These are phyloP conservation scores for Cyclocybe aegerita DNA, from an alignment of 768 basidiomycete species.

Conservation along the genomic window DNA sequence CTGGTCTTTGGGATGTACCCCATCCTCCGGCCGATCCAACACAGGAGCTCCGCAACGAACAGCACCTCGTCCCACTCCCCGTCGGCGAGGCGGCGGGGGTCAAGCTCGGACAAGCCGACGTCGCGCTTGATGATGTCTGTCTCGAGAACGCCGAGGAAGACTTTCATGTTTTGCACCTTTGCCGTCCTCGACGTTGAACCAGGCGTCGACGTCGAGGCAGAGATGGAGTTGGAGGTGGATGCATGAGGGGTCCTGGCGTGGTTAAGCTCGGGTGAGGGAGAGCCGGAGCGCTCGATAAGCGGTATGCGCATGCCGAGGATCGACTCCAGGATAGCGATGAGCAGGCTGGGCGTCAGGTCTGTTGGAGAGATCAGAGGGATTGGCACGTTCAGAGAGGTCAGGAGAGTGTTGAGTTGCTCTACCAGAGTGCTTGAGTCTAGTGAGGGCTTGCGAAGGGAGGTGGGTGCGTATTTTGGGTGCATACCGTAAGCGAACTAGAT, in stretches of 20 bases:
- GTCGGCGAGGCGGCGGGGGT: slow-evolving; percentile 61
- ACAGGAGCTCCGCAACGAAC: slow-evolving; percentile 64
- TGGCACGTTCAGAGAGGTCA: slow-evolving; percentile 43
- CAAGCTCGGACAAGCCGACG: slow-evolving; percentile 64
- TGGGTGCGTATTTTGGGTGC: not conserved
- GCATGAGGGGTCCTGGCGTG: too few species aligned
- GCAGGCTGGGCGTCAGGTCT: slow-evolving; percentile 71
- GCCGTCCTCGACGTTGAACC: too few species aligned
- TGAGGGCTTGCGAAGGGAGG: not conserved
- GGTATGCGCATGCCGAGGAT: slow-evolving; percentile 57
- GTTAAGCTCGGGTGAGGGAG: too few species aligned
- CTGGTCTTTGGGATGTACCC: slow-evolving; percentile 23
- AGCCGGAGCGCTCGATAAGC: slow-evolving; percentile 33
- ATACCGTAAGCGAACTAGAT: not conserved
- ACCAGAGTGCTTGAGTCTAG: slow-evolving; percentile 23
- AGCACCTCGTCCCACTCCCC: slow-evolving; percentile 69
- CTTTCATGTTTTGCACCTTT: slow-evolving; percentile 66
- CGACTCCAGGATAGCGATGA: slow-evolving; percentile 69
- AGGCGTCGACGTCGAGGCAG: too few species aligned
- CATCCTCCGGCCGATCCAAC: slow-evolving; percentile 59
- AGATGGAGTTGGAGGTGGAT: too few species aligned
- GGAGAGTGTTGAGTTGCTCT: slow-evolving; percentile 45
- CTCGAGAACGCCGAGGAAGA: slow-evolving; percentile 74
- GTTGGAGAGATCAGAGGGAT: slow-evolving; percentile 46
- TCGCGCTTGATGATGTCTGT: slow-evolving; percentile 59